Percentiles rank a stretch among this genome's conserved stretches.
phyloP scores from a whole-genome alignment of 192 early-diverging fungal genomes.

The Linnemannia zychae region DNA sequence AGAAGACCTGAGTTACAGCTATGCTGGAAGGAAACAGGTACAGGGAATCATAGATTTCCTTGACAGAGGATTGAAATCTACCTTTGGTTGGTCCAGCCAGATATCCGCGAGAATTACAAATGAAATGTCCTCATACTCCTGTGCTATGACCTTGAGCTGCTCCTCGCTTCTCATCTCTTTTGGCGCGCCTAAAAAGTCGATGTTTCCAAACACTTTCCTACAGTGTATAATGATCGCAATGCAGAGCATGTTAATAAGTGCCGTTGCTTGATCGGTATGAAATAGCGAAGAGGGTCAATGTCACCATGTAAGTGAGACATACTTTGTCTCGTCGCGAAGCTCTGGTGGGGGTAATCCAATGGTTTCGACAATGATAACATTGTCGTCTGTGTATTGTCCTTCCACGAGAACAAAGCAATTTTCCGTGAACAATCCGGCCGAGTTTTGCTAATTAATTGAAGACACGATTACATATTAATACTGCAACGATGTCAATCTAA shows the following conservation, averaged over 20 bases:
- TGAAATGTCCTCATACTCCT: constrained; percentile 65
- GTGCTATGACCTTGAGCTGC: constrained; percentile 55
- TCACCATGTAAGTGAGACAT: background rate
- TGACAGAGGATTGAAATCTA: constrained; percentile 41
- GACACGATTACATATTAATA: background rate
- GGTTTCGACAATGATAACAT: constrained; percentile 75
- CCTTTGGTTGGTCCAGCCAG: constrained; percentile 87
- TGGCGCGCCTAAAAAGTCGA: constrained; percentile 70
- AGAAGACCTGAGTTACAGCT: background rate
- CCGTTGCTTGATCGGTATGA: background rate
- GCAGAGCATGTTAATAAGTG: background rate
- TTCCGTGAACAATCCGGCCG: constrained; percentile 85
- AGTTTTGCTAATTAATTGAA: constrained; percentile 55
- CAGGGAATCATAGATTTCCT: no score
- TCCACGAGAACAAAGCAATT: constrained; percentile 90
- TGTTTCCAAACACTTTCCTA: constrained; percentile 65
- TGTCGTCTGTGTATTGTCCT: constrained; percentile 80
- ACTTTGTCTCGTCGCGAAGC: constrained; percentile 60
- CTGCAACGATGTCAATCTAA: background rate
- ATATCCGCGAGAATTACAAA: constrained; percentile 91
- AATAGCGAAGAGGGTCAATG: background rate
- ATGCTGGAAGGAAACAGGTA: no score
- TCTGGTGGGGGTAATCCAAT: constrained; percentile 87
- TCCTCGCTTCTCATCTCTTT: constrained; percentile 67
- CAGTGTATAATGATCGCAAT: no score